Evolutionary conservation across 305 asterid genomes (phyloP), one percentile per base, ranked within the genome.

Genomic region (Stenogyne calaminthoides): DNA sequence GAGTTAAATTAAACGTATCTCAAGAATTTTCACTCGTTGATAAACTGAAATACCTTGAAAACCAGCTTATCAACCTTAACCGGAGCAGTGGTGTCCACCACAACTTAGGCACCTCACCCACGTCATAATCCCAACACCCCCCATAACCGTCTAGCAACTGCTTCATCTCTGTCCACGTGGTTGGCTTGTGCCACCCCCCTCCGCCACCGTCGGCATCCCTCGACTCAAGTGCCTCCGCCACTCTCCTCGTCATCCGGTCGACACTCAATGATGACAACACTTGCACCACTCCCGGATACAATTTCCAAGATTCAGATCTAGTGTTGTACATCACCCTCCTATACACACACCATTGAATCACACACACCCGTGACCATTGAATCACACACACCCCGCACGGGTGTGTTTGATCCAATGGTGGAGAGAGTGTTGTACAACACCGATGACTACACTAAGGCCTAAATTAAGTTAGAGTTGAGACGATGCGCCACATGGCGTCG

Each of bases 101-200:
- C 84, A 22, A 87, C 79, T 80, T 84, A 16, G 86, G 81, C 72
- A 88, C 91, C 6, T 76, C 77, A 2, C 84, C 93, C 25, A 82
- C 77, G 42, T 87, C 97, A 80, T 88, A 91, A 46, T 91, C 92
- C 89, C 91, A 87, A 64, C 97, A 88, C 51, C 88, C 87, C 44
- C 72, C 88, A 61, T 91, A 91, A 4, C 72, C 80, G 59, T 84
- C 90, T 86, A 88, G 46, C 73, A 88, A 58, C 51, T 62, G 61
- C 83, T 84, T 89, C 83, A 91, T 83, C n/a, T 91, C 95, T 16
- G 15, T 69, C 96, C 96, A 91, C 71, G 81, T 80, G 7, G 74
- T 22, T 14, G 97, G 95, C 81, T 88, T 91, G 66, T 91, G 95
- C 91, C 91, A 87, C 67, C 79, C 78, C 39, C 66, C 70, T 3